A percentile compares a stretch with the other conserved stretches of the same genome.
phyloP scores from a whole-genome alignment of 2,329 filamentous ascomycete species.

The Byssochlamys sp. region DNA sequence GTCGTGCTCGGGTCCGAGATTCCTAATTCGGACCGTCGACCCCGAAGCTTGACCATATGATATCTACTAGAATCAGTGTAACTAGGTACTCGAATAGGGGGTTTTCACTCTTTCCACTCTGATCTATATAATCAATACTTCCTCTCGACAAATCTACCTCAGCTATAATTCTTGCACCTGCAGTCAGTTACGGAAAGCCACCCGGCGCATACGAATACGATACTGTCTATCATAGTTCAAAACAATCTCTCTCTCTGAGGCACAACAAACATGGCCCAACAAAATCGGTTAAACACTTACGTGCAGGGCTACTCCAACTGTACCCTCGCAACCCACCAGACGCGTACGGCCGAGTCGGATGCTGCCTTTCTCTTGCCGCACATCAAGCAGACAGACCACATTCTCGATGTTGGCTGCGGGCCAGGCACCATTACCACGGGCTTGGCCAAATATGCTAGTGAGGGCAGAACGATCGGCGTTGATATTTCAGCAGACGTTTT shows the following conservation, averaged over 20 bases:
- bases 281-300: slow-evolving; percentile 6
- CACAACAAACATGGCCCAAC: slow-evolving; percentile 5
- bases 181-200: too few species aligned
- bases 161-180: too few species aligned
- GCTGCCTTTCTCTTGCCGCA: slow-evolving; percentile 37
- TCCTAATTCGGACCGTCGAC: too few species aligned
- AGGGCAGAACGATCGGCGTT: slow-evolving; percentile 34
- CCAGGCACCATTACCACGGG: slow-evolving; percentile 42
- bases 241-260: background rate
- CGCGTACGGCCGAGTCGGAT: slow-evolving; percentile 37
- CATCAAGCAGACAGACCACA: slow-evolving; percentile 27
- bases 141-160: too few species aligned
- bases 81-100: too few species aligned
- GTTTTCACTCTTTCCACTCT: too few species aligned
- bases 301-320: slow-evolving; percentile 30
- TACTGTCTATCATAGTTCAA: too few species aligned
- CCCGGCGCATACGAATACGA: too few species aligned
- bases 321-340: slow-evolving; percentile 30
- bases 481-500: slow-evolving; percentile 29
- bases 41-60: too few species aligned
- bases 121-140: too few species aligned
- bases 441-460: slow-evolving; percentile 31
- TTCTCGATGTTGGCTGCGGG: slow-evolving; percentile 43
- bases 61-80: too few species aligned
- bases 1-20: too few species aligned